Percentiles rank a stretch among this genome's conserved stretches.
phyloP scores from a whole-genome alignment of 2,329 filamentous ascomycete species.

The Ilyonectria destructans region DNA sequence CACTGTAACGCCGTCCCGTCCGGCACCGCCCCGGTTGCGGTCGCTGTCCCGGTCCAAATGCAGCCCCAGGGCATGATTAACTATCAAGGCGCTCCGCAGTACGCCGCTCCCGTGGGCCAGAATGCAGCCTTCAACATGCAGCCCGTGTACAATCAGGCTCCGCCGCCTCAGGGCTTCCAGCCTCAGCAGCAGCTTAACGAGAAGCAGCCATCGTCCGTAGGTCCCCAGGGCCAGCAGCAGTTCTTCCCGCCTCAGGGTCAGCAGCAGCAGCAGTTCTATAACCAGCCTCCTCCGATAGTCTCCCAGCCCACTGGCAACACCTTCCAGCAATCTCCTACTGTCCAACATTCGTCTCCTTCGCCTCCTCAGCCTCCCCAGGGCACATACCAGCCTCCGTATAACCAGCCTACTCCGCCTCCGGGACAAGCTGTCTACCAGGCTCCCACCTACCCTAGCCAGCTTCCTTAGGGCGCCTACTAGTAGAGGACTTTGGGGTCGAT shows the following conservation, averaged over 20 bases:
- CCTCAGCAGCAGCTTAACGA: slow-evolving; percentile 13
- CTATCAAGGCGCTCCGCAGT: neutral
- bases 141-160: slow-evolving; percentile 7
- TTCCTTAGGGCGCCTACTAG: neutral
- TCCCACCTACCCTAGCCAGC: neutral
- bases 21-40: neutral
- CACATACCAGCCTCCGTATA: neutral
- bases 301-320: neutral
- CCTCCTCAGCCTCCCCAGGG: neutral
- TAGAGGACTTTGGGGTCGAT: neutral
- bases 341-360: neutral
- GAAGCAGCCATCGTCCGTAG: neutral
- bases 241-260: slow-evolving; percentile 3
- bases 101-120: neutral
- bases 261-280: neutral
- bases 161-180: neutral
- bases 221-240: slow-evolving; percentile 11
- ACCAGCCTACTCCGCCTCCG: neutral
- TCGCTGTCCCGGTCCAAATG: neutral
- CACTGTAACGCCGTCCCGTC: slow-evolving; percentile 8
- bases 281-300: neutral
- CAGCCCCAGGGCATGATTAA: slow-evolving; percentile 5
- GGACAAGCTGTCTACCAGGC: neutral
- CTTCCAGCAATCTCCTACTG: neutral
- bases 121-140: slow-evolving; percentile 7